Evolutionary conservation across 768 basidiomycete species (phyloP), one percentile per base, ranked within the genome.

Genomic region (Xerocomellus chrysenteron): DNA sequence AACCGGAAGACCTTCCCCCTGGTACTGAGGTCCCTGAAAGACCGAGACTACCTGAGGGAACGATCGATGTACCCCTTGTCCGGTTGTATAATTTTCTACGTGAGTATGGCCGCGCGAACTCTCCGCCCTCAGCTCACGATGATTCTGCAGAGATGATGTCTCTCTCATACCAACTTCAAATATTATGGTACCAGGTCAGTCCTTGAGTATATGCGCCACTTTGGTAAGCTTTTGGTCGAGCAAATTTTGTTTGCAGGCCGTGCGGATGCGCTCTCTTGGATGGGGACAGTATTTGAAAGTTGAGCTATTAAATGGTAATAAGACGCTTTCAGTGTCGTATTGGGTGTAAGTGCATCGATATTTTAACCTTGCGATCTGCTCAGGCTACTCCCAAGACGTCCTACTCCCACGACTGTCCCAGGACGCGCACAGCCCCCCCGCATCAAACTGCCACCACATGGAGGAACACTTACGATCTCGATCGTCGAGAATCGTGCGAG

Each of bases 111-210:
- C 37, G 43, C 17, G 28, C 13, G 1, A 28, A 24, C 24, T 21
- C 14, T 35, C 8, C 14, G 47, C 6, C 6, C 16, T 26, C 41
- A 19, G 21, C 50, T 62, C 24, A 62, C 11, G 17, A 11, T 49
- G 44, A 9, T 47, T 9, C 3, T 5, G 9, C 59, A 95, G 93
- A 94, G 68, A 88, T 92, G 78, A 90, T 94, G 83, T 91, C 92
- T 1, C 72, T 97, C 56, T 88, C 91, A 2, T 97, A 97, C 72
- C 94, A 96, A 65, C 79, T 98, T 16, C 95, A 94, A 71, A 89
- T 94, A 59, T 71, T 98, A 47, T 86, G 85, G 80, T 89, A 86
- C 65, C 92, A 94, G 68, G 81, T 78, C 50, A n/a, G 69, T 55
- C 36, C 16, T 16, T 26, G 36, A 21, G 8, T 54, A n/a, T 48